These are phyloP conservation scores for Monosporascus ibericus DNA, from an alignment of 2,329 filamentous ascomycete species.

Conservation along the genomic window DNA sequence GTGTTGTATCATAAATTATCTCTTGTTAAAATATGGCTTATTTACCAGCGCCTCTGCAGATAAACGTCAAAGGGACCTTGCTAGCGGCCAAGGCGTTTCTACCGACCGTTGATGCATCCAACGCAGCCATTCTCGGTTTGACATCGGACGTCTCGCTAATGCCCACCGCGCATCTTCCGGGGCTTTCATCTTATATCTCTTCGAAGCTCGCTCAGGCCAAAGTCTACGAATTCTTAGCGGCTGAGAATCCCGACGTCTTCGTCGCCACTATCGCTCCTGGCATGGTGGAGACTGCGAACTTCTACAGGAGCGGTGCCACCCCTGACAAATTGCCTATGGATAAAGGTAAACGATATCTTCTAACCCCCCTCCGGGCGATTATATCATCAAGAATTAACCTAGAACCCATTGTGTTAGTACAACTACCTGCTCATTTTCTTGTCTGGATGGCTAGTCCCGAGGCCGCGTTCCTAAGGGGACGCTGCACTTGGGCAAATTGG, in stretches of 20 bases:
- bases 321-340: constrained; percentile 12
- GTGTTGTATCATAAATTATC: neutral
- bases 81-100: constrained; percentile 5
- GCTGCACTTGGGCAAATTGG: constrained; percentile 12
- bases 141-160: neutral
- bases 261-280: constrained; percentile 17
- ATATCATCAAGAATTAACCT: neutral
- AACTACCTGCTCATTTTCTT: constrained; percentile 12
- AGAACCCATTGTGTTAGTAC: constrained; percentile 1
- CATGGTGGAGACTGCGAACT: constrained; percentile 16
- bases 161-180: constrained; percentile 4
- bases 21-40: neutral
- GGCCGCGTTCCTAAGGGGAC: constrained; percentile 9
- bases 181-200: constrained; percentile 7
- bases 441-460: constrained; percentile 13
- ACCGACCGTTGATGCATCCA: constrained; percentile 3
- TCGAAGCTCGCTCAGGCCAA: constrained; percentile 13
- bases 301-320: constrained; percentile 14
- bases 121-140: constrained; percentile 9
- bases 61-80: constrained; percentile 9
- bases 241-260: constrained; percentile 18
- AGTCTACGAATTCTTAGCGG: constrained; percentile 19
- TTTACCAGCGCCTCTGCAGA: constrained; percentile 1
- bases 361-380: neutral
- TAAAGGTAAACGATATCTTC: constrained; percentile 1